Base-by-base conservation (phyloP, 169 alveolate genomes). In the Plasmodium reichenowi region DNA sequence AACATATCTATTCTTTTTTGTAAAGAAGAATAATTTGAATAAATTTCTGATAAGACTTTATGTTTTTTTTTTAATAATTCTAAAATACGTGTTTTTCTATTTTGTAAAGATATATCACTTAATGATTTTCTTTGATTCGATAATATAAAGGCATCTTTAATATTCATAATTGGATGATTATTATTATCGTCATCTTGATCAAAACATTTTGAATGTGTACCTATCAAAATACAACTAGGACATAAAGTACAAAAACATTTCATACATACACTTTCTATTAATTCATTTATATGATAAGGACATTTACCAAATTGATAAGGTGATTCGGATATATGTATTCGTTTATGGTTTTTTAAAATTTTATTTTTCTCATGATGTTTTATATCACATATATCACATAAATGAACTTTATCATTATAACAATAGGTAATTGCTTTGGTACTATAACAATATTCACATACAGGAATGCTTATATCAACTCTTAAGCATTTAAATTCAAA, bases 301-400 rank as follows among this genome's bases (percentile, higher is more conserved):
- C 98, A 96, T 43, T 91, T 91, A 4, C 98, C 98, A 86, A 96
- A 96, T 85, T 96, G 98, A 48, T 93, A 93, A 47, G 98, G 98
- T 4, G 98, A 96, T 91, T 96, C 96, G 6, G 98, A 92, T 58
- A 91, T 93, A 56, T 96, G 96, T 20, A 96, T 93, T 60, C 98
- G 93, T 45, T 72, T 90, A 85, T 96, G 98, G 50, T 97, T 92
- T 43, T 97, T 88, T 45, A 96, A 93, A 60, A 96, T 93, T 52
- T 94, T 91, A 60, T 95, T 94, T 45, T 95, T 85, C 0, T 96
- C 88, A 85, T 96, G 98, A 66, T 96, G 96, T 29, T 76, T 72
- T 50, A 92, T 94, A 75, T 96, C 98, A 73, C 98, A 96, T 43
- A 74, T 90, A 52, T 94, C 94, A 83, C 98, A 96, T 67, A 96